Base-by-base conservation (phyloP, 192 early-diverging fungal species). In the Jimgerdemannia flammicorona region DNA sequence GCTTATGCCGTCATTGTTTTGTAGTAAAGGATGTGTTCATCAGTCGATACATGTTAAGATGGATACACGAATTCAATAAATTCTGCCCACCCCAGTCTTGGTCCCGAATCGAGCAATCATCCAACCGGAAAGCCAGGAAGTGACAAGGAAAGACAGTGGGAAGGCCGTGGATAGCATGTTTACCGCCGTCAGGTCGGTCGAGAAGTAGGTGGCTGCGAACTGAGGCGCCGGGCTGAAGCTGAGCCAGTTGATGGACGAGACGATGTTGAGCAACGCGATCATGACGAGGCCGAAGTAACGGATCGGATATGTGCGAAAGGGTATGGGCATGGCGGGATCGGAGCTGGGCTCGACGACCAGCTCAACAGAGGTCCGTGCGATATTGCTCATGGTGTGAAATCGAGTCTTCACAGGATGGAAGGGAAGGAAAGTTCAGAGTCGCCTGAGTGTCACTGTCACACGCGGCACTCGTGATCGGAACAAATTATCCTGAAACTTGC, bases 221-320 rank as follows among this genome's bases (percentile, higher is more conserved):
- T 79, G 74, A 9, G 83, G 71, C 14, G 83, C 84, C 2, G 86
- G 80, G 10, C 84, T 82, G 42, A 83, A 86, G 10, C 77, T 83
- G 44, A 86, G 73, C 86, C 86, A 88, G 49, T 84, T 83, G 29
- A 79, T 19, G 0, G 84, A 74, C 0, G 84, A 84, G 18, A 77
- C 76, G 54, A 85, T 83, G 43, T 87, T 85, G 20, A 83, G 74
- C 11, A 87, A 74, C 7, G 73, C 65, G 9, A 84, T 81, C 72
- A 87, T 75, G 40, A 80, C 72, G n/a, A 87, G 73, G 40, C 86
- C 86, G 43, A 77, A 76, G 70, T 73, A 87, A 8, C 86, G 83
- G 17, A 75, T 71, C 49, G 72, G 80, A 75, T 88, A 85, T 40
- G 83, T 84, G 43, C 74, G 67, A 76, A 79, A 83, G 41, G 39